phyloP scores from a whole-genome alignment of 257 asterid genomes.

The Mentha longifolia region DNA sequence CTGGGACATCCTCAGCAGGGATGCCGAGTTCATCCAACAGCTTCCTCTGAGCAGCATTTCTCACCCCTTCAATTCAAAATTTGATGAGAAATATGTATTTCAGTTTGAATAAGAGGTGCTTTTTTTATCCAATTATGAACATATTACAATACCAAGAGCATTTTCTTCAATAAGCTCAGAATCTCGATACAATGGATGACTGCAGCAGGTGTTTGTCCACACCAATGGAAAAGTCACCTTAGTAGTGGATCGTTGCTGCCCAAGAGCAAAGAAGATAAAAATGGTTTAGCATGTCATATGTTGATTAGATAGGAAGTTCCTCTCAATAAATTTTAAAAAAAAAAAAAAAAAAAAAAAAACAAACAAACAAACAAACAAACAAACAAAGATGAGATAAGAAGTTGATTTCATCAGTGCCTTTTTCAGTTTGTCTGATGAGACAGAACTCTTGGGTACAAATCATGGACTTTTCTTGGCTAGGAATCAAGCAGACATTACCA shows the following conservation, averaged over 20 bases:
- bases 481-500: no score
- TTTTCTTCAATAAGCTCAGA: constrained; percentile 86
- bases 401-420: no score
- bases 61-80: constrained; percentile 57
- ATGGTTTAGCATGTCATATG: neutral
- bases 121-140: constrained; percentile 23
- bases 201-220: constrained; percentile 99
- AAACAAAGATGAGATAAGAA: neutral
- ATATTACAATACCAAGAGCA: constrained; percentile 62
- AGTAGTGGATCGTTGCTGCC: constrained; percentile 94
- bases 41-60: constrained; percentile 98
- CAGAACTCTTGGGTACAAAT: no score
- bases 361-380: neutral
- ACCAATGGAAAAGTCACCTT: constrained; percentile 96
- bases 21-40: constrained; percentile 92
- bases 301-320: neutral
- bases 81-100: constrained; percentile 10
- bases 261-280: constrained; percentile 15
- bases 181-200: constrained; percentile 94
- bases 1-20: constrained; percentile 83
- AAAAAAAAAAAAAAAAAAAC: neutral
- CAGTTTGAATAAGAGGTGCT: neutral
- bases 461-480: no score
- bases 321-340: no score
- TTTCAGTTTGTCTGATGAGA: no score